These are phyloP conservation scores for Wickerhamiella slavikovae DNA, from an alignment of 805 yeast genomes.

Conservation along the genomic window DNA sequence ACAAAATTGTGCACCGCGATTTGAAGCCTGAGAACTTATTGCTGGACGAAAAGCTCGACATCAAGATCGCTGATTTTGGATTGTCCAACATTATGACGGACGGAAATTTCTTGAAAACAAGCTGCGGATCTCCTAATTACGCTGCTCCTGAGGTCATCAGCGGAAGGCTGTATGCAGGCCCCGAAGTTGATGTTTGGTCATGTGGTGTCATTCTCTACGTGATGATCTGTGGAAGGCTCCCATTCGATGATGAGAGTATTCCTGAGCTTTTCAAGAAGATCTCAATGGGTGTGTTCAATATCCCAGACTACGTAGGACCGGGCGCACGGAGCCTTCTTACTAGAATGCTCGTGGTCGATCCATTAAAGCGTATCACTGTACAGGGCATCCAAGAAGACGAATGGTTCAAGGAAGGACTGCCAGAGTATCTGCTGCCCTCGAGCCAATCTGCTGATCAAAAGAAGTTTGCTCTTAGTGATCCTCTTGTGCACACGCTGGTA, in stretches of 20 bases:
- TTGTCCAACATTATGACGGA: slow-evolving; percentile 91
- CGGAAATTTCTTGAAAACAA: slow-evolving; percentile 83
- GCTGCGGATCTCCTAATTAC: slow-evolving; percentile 92
- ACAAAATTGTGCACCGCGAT: slow-evolving; percentile 91
- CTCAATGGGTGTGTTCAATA: slow-evolving; percentile 75
- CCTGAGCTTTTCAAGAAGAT: slow-evolving; percentile 88
- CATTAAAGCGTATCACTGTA: slow-evolving; percentile 80
- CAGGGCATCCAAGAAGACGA: slow-evolving; percentile 84
- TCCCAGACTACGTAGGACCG: slow-evolving; percentile 66
- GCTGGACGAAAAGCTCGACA: slow-evolving; percentile 74
- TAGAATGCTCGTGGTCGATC: slow-evolving; percentile 86
- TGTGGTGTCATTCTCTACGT: slow-evolving; percentile 90
- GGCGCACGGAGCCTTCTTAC: slow-evolving; percentile 74
- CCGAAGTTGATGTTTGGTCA: slow-evolving; percentile 96
- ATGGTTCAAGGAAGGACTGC: slow-evolving; percentile 72
- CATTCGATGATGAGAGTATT: slow-evolving; percentile 89
- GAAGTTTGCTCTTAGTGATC: slow-evolving; percentile 33
- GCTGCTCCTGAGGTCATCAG: slow-evolving; percentile 96
- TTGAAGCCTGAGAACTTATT: slow-evolving; percentile 86
- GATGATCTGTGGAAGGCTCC: slow-evolving; percentile 87
- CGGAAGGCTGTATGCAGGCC: slow-evolving; percentile 91
- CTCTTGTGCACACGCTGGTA: slow-evolving; percentile 51
- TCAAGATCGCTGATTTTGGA: slow-evolving; percentile 92
- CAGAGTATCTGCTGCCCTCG: slow-evolving; percentile 56
- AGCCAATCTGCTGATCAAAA: slow-evolving; percentile 9